A percentile compares a stretch with the other conserved stretches of the same genome.
Conservation (phyloP, 495 filamentous ascomycete genomes). For the Tuber microsphaerosporum region DNA sequence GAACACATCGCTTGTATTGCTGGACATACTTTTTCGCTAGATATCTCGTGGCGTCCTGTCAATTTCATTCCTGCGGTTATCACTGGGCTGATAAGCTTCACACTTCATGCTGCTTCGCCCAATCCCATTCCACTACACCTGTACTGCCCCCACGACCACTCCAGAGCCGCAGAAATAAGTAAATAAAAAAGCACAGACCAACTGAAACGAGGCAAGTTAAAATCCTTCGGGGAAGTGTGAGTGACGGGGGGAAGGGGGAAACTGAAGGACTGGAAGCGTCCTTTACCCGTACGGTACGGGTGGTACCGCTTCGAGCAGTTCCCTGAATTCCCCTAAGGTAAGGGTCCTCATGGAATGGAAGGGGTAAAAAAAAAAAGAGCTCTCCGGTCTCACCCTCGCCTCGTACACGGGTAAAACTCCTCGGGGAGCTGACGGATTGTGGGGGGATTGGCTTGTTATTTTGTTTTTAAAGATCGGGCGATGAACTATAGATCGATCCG, state of each 20-base stretch:
- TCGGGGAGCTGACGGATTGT: not conserved
- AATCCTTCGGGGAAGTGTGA: not conserved
- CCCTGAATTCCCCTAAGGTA: not conserved
- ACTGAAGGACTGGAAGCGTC: not conserved
- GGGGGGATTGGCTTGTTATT: not conserved
- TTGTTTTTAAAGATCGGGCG: constrained; percentile 2
- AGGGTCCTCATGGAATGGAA: not conserved
- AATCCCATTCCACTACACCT: not conserved
- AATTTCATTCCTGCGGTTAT: not conserved
- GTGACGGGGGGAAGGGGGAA: constrained; percentile 1
- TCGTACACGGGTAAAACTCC: not conserved
- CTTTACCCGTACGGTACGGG: not conserved
- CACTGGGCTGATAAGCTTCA: constrained; percentile 1
- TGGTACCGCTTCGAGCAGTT: constrained; percentile 1
- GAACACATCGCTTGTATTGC: constrained; percentile 3
- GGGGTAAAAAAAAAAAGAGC: not conserved
- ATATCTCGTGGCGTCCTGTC: not conserved
- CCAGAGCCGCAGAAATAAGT: not conserved
- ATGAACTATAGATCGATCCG: constrained; percentile 5
- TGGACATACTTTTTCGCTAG: not conserved
- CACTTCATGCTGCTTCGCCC: not conserved
- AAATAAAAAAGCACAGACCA: not conserved
- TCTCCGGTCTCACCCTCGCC: not conserved
- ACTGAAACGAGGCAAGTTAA: not conserved
- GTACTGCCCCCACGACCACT: not conserved